Evolutionary conservation across 1,284 basidiomycete species (phyloP).

Genomic region (Ganoderma resinaceum): DNA sequence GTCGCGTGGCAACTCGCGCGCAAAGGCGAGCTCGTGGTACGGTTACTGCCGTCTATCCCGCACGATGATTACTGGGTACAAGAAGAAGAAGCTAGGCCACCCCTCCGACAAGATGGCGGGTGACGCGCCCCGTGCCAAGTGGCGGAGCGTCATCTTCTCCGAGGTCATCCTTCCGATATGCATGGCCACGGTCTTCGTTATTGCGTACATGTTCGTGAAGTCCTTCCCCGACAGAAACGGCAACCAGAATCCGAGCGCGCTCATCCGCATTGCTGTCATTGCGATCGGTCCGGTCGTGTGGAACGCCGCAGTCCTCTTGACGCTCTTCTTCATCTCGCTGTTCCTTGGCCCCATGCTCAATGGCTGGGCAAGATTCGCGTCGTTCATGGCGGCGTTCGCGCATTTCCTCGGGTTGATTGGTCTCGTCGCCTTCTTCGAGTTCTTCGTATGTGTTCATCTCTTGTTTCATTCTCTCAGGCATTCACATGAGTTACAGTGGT

Average conservation of each 20-base stretch:
- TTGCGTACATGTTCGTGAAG: conserved; percentile 92
- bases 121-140: conserved; percentile 90
- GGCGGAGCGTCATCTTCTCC: conserved; percentile 85
- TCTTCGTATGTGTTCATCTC: conserved; percentile 74
- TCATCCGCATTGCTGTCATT: conserved; percentile 91
- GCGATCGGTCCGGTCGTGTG: conserved; percentile 94
- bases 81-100: conserved; percentile 96
- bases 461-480: background rate
- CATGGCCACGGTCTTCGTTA: conserved; percentile 79
- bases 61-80: conserved; percentile 97
- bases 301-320: conserved; percentile 90
- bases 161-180: conserved; percentile 88
- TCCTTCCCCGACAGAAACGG: conserved; percentile 83
- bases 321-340: conserved; percentile 90
- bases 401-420: conserved; percentile 85
- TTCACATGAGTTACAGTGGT: conserved; percentile 69
- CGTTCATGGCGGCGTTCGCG: conserved; percentile 89
- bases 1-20: conserved; percentile 94
- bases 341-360: conserved; percentile 93
- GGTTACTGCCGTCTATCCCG: conserved; percentile 95
- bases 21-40: conserved; percentile 97
- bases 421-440: conserved; percentile 91
- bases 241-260: conserved; percentile 69
- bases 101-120: conserved; percentile 95
- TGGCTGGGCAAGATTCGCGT: conserved; percentile 86